These are phyloP conservation scores for Incumbomyces delicatus DNA, from an alignment of 2,329 filamentous ascomycete species.

Conservation along the genomic window DNA sequence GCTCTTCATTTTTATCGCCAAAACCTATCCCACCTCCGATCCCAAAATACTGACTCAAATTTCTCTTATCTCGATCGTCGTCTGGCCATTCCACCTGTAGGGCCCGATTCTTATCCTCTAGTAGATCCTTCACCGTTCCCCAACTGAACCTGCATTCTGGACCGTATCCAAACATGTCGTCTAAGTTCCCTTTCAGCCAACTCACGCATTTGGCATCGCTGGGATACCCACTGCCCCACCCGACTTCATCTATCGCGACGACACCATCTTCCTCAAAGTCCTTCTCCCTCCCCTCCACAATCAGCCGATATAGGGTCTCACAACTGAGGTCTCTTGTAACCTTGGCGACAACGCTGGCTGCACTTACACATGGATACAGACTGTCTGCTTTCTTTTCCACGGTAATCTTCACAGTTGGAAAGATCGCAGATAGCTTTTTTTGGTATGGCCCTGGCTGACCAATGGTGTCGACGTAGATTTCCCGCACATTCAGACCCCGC, in stretches of 20 bases:
- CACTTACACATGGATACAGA: constrained; percentile 83
- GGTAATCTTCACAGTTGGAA: constrained; percentile 65
- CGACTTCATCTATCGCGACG: constrained; percentile 29
- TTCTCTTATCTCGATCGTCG: constrained; percentile 56
- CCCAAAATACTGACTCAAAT: constrained; percentile 63
- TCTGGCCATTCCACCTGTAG: constrained; percentile 76
- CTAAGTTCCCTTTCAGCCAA: constrained; percentile 81
- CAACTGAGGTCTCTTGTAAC: constrained; percentile 87
- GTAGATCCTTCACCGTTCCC: constrained; percentile 87
- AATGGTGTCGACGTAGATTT: constrained; percentile 94
- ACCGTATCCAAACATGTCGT: constrained; percentile 92
- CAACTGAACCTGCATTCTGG: constrained; percentile 89
- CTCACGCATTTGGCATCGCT: constrained; percentile 68
- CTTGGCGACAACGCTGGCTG: constrained; percentile 89
- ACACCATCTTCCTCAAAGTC: not conserved
- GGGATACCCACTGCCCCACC: constrained; percentile 91
- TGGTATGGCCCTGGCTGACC: constrained; percentile 77
- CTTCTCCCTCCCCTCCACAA: constrained; percentile 22
- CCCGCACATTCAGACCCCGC: constrained; percentile 67
- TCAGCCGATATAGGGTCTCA: constrained; percentile 58
- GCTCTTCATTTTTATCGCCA: constrained; percentile 42
- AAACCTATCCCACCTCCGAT: constrained; percentile 14
- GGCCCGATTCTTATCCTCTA: constrained; percentile 46
- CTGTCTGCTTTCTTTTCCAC: constrained; percentile 89
- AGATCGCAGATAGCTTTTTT: constrained; percentile 69